Evolutionary conservation across 2,329 filamentous ascomycete genomes (phyloP).

Genomic region (Arthroderma sp.): DNA sequence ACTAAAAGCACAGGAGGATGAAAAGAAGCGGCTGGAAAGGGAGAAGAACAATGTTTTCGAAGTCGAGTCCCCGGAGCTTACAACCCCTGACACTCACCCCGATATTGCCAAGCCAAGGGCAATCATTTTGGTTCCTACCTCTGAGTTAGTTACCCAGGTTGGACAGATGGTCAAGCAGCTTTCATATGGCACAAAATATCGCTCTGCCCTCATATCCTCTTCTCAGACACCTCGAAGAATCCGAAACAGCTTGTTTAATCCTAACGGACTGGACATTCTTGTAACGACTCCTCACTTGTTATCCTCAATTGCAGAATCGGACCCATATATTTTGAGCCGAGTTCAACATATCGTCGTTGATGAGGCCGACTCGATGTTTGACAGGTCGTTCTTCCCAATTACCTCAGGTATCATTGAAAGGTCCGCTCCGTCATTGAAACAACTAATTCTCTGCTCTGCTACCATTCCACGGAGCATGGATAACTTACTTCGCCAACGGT

Average conservation of each 20-base stretch:
- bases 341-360: constrained; percentile 83
- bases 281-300: constrained; percentile 83
- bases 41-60: constrained; percentile 47
- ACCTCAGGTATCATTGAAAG: constrained; percentile 75
- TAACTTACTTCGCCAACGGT: constrained; percentile 65
- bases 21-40: constrained; percentile 49
- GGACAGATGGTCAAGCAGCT: constrained; percentile 66
- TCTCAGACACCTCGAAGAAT: constrained; percentile 65
- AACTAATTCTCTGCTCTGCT: constrained; percentile 85
- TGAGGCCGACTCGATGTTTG: constrained; percentile 90
- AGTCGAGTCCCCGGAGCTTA: constrained; percentile 45
- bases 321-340: constrained; percentile 84
- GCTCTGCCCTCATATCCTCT: constrained; percentile 68
- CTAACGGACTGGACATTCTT: constrained; percentile 69
- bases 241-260: constrained; percentile 68
- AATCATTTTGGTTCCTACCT: constrained; percentile 79
- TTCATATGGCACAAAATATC: constrained; percentile 76
- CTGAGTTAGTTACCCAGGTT: constrained; percentile 84
- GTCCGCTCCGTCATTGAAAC: constrained; percentile 64
- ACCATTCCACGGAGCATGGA: constrained; percentile 89
- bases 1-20: constrained; percentile 38
- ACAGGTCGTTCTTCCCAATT: constrained; percentile 76
- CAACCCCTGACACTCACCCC: constrained; percentile 58
- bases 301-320: constrained; percentile 71
- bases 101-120: constrained; percentile 62